phyloP scores from a whole-genome alignment of 2,329 filamentous ascomycete species.

The Alternaria gaisen region DNA sequence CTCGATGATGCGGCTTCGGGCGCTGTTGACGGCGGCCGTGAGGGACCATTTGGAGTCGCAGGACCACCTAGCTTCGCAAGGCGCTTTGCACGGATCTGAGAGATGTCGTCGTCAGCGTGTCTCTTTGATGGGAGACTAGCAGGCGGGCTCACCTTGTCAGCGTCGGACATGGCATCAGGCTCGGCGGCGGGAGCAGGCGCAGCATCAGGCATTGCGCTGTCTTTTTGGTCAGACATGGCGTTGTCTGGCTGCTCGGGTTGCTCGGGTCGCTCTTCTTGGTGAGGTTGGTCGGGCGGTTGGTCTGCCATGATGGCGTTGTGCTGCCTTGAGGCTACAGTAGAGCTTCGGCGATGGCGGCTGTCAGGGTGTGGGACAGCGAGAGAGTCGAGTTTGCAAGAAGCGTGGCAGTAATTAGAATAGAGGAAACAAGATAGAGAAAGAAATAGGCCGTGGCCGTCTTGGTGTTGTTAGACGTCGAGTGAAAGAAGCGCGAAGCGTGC shows the following conservation, averaged over 20 bases:
- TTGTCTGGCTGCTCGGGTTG: slow-evolving; percentile 30
- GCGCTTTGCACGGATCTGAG: slow-evolving; percentile 72
- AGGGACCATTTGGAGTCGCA: slow-evolving; percentile 23
- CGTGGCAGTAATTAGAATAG: background rate
- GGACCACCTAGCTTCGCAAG: slow-evolving; percentile 67
- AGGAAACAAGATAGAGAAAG: background rate
- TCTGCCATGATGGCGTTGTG: slow-evolving; percentile 34
- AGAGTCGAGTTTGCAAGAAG: background rate
- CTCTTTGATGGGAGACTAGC: slow-evolving; percentile 29
- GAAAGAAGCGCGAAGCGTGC: slow-evolving; percentile 11
- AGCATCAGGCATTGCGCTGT: slow-evolving; percentile 46
- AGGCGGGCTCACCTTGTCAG: slow-evolving; percentile 55
- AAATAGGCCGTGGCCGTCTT: background rate
- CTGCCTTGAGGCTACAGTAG: slow-evolving; percentile 3
- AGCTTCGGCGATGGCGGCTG: slow-evolving; percentile 1
- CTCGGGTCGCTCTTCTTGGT: slow-evolving; percentile 25
- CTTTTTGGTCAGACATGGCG: slow-evolving; percentile 40
- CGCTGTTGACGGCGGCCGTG: slow-evolving; percentile 35
- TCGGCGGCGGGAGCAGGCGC: slow-evolving; percentile 43
- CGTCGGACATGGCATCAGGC: slow-evolving; percentile 52
- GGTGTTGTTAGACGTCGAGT: background rate
- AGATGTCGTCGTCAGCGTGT: slow-evolving; percentile 39
- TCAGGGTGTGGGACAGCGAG: background rate
- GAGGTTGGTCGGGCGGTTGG: slow-evolving; percentile 14
- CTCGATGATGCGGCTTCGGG: slow-evolving; percentile 34